A percentile compares a stretch with the other conserved stretches of the same genome.
phyloP scores from a whole-genome alignment of 768 basidiomycete genomes.

The Tricholoma flavovirens region DNA sequence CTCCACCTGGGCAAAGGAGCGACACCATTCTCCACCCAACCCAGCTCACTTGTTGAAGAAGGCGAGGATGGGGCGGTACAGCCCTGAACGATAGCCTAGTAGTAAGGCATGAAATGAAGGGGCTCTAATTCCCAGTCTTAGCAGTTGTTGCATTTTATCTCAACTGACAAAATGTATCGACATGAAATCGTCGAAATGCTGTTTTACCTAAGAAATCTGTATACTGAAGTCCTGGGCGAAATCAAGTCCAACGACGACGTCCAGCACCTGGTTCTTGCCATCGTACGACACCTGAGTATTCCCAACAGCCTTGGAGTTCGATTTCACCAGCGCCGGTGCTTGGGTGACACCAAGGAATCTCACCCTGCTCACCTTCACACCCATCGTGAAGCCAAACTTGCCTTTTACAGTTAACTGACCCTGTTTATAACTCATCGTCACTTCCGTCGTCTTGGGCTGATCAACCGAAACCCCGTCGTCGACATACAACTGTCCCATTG shows the following conservation, averaged over 20 bases:
- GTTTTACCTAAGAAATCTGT: slow-evolving; percentile 4
- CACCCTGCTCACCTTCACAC: slow-evolving; percentile 32
- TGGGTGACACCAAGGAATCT: slow-evolving; percentile 32
- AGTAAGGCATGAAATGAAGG: too few relatives aligned
- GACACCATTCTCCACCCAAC: too few relatives aligned
- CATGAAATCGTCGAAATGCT: too few relatives aligned
- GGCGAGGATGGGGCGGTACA: too few relatives aligned
- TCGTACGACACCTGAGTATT: slow-evolving; percentile 30
- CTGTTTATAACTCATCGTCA: slow-evolving; percentile 28
- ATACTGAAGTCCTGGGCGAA: slow-evolving; percentile 32
- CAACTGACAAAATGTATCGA: not conserved
- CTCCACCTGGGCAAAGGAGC: too few relatives aligned
- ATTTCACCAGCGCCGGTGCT: slow-evolving; percentile 23
- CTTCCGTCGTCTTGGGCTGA: slow-evolving; percentile 25
- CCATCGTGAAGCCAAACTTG: slow-evolving; percentile 29
- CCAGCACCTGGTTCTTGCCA: slow-evolving; percentile 33
- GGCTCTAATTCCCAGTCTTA: too few relatives aligned
- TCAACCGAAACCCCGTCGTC: slow-evolving; percentile 58
- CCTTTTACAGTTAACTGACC: slow-evolving; percentile 30
- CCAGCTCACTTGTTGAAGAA: too few relatives aligned
- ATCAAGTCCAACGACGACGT: slow-evolving; percentile 33
- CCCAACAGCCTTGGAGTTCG: slow-evolving; percentile 24
- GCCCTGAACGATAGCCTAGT: too few relatives aligned
- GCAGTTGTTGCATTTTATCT: too few relatives aligned
- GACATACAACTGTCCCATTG: slow-evolving; percentile 49